phyloP scores from a whole-genome alignment of 2,329 filamentous ascomycete species.

The Hypoxylon sp. region DNA sequence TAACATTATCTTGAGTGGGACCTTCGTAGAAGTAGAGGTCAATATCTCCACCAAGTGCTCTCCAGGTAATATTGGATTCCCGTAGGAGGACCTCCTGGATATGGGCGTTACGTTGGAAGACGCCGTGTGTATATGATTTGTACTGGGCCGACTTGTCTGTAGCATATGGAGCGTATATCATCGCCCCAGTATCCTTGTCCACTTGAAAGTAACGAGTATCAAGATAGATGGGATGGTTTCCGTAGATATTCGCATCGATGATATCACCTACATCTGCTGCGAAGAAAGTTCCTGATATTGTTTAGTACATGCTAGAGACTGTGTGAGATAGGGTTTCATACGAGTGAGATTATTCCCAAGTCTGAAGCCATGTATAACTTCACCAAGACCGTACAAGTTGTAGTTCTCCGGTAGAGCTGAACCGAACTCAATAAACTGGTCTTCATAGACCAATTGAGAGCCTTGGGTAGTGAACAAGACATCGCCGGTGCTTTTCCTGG shows the following conservation, averaged over 20 bases:
- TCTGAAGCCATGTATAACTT: slow-evolving; percentile 78
- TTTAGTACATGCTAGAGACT: slow-evolving; percentile 27
- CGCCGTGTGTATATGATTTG: slow-evolving; percentile 79
- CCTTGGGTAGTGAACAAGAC: slow-evolving; percentile 77
- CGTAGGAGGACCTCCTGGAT: slow-evolving; percentile 79
- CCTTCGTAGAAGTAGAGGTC: slow-evolving; percentile 87
- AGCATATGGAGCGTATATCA: slow-evolving; percentile 69
- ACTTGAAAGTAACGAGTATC: slow-evolving; percentile 82
- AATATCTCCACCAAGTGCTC: slow-evolving; percentile 80
- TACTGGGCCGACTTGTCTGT: slow-evolving; percentile 69
- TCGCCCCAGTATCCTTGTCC: slow-evolving; percentile 61
- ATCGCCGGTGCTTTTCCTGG: slow-evolving; percentile 72
- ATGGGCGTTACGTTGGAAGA: slow-evolving; percentile 83
- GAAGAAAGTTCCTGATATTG: slow-evolving; percentile 63
- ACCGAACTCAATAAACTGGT: slow-evolving; percentile 83
- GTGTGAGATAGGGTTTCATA: slow-evolving; percentile 47
- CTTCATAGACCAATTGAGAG: slow-evolving; percentile 77
- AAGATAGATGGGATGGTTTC: slow-evolving; percentile 82
- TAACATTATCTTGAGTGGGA: slow-evolving; percentile 76
- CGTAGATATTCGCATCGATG: slow-evolving; percentile 79
- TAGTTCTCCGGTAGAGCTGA: slow-evolving; percentile 77
- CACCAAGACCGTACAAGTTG: slow-evolving; percentile 82
- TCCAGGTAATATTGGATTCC: slow-evolving; percentile 77
- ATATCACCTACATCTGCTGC: slow-evolving; percentile 77
- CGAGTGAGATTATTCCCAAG: slow-evolving; percentile 81